phyloP scores from a whole-genome alignment of 768 basidiomycete species.

The Russula griseocarnosa region DNA sequence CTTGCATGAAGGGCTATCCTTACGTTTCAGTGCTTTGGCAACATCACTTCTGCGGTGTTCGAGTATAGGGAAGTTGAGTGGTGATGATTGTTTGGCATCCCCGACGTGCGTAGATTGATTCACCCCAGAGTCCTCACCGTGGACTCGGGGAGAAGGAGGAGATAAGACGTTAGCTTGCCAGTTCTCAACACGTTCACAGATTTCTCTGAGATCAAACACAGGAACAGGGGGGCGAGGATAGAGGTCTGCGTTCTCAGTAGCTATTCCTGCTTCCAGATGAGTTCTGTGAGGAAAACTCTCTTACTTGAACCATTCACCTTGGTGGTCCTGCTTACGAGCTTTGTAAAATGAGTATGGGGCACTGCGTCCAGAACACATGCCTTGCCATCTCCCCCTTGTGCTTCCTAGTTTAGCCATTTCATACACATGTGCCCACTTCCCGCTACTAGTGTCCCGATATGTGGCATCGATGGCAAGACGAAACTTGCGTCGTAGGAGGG shows the following conservation, averaged over 20 bases:
- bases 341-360: not conserved
- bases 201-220: slow-evolving; percentile 1
- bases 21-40: slow-evolving; percentile 10
- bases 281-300: not conserved
- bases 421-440: slow-evolving; percentile 24
- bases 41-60: slow-evolving; percentile 10
- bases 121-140: not conserved
- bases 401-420: slow-evolving; percentile 23
- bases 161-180: slow-evolving; percentile 18
- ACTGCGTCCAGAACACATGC: slow-evolving; percentile 22
- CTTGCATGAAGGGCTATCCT: not conserved
- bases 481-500: slow-evolving; percentile 14
- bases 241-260: slow-evolving; percentile 3
- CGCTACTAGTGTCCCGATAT: slow-evolving; percentile 19
- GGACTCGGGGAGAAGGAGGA: slow-evolving; percentile 6
- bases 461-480: slow-evolving; percentile 18
- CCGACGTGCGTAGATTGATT: not conserved
- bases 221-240: slow-evolving; percentile 16
- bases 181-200: slow-evolving; percentile 19
- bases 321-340: not conserved
- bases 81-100: slow-evolving; percentile 5
- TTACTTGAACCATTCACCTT: slow-evolving; percentile 17
- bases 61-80: slow-evolving; percentile 10
- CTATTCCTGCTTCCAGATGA: slow-evolving; percentile 13
- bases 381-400: slow-evolving; percentile 24